Conservation (phyloP, 495 filamentous ascomycete genomes). For the Friedmanniomyces endolithicus region DNA sequence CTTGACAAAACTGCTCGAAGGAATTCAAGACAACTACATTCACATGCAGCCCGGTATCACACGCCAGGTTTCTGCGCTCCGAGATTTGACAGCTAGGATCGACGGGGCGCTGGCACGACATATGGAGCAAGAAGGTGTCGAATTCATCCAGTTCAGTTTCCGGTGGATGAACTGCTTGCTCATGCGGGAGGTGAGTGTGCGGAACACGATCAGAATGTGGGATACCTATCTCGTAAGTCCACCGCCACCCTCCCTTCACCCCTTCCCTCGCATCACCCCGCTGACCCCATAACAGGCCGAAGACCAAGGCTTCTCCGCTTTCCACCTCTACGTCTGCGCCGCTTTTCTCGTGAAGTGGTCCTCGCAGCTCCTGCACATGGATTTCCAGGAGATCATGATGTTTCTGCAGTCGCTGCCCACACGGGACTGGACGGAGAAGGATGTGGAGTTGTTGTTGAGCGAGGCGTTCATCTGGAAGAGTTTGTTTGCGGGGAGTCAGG, state of each 20-base stretch:
- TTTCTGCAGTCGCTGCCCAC: conserved; percentile 92
- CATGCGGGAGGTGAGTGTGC: conserved; percentile 93
- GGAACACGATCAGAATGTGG: conserved; percentile 97
- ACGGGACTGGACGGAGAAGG: conserved; percentile 92
- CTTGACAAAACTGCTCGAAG: conserved; percentile 87
- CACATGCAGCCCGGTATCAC: conserved; percentile 95
- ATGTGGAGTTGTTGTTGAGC: conserved; percentile 87
- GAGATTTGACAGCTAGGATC: conserved; percentile 81
- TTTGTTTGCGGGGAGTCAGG: conserved; percentile 75
- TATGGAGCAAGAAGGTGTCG: conserved; percentile 76
- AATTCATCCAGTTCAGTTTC: conserved; percentile 99
- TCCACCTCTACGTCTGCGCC: conserved; percentile 95
- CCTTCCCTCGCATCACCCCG: neutral
- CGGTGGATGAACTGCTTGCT: conserved; percentile 99
- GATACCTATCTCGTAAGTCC: conserved; percentile 84
- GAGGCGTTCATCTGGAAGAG: conserved; percentile 96
- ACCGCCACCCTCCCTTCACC: neutral
- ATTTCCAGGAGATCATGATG: conserved; percentile 97
- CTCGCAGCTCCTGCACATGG: conserved; percentile 88
- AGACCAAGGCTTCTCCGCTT: conserved; percentile 94
- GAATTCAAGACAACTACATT: conserved; percentile 98
- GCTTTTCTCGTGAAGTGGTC: conserved; percentile 99
- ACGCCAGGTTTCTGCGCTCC: conserved; percentile 74
- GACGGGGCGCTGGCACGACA: conserved; percentile 76
- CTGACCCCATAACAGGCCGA: conserved; percentile 51